Conservation (phyloP, 139 green algal genomes). For the Haematococcus lacustris region DNA sequence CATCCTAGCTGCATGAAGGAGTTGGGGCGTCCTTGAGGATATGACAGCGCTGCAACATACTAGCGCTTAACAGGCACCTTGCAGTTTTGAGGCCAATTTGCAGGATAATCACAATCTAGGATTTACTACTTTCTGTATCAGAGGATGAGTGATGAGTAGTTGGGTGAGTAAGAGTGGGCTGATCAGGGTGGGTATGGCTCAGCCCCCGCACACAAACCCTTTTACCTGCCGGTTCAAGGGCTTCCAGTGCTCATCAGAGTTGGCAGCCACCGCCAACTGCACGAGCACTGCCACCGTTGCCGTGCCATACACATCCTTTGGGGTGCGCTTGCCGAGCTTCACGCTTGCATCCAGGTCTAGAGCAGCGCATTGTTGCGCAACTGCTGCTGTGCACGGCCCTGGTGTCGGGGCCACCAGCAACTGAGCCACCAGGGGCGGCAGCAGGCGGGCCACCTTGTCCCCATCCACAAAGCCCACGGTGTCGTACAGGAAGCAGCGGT, state of each 20-base stretch:
- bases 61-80: no score
- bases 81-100: no score
- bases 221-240: conserved; percentile 67
- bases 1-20: no score
- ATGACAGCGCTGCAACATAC: no score
- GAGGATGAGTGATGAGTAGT: no score
- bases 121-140: no score
- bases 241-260: conserved; percentile 74
- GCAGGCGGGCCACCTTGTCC: conserved; percentile 53
- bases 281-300: conserved; percentile 47
- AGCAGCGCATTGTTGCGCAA: background rate
- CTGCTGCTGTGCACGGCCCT: background rate
- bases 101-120: no score
- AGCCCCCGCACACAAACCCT: no score
- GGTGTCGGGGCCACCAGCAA: conserved; percentile 3
- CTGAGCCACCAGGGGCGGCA: conserved; percentile 52
- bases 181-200: no score
- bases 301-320: conserved; percentile 12
- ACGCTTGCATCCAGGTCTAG: background rate
- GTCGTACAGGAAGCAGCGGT: conserved; percentile 82
- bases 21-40: no score
- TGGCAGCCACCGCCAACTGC: conserved; percentile 64
- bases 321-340: background rate
- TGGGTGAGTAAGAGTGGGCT: no score
- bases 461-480: conserved; percentile 60